Evolutionary conservation across 2,329 filamentous ascomycete genomes (phyloP).

Genomic region (Eutypa lata): DNA sequence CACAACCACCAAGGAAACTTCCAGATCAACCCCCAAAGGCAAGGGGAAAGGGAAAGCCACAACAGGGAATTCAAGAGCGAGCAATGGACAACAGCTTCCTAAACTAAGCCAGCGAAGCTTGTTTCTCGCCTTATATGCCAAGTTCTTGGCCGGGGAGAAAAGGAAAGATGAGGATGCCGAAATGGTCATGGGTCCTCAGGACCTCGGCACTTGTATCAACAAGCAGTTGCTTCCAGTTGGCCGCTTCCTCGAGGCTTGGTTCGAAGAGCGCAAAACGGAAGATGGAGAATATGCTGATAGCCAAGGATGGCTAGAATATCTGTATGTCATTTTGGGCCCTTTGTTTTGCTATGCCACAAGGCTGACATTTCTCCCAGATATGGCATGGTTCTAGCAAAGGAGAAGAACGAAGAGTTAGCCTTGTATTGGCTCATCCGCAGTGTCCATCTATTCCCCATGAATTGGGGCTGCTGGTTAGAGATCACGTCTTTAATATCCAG

Average conservation of each 20-base stretch:
- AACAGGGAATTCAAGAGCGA: slow-evolving; percentile 17
- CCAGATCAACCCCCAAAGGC: slow-evolving; percentile 34
- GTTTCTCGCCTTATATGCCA: slow-evolving; percentile 89
- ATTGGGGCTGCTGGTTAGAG: slow-evolving; percentile 97
- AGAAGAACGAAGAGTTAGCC: slow-evolving; percentile 84
- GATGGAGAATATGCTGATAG: slow-evolving; percentile 59
- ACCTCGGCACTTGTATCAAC: slow-evolving; percentile 80
- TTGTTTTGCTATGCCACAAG: neutral
- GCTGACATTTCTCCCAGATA: slow-evolving; percentile 50
- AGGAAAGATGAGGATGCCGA: slow-evolving; percentile 94
- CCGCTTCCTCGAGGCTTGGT: slow-evolving; percentile 76
- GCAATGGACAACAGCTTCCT: slow-evolving; percentile 37
- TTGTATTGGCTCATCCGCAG: slow-evolving; percentile 85
- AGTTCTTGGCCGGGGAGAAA: slow-evolving; percentile 91
- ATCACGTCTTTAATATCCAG: slow-evolving; percentile 76
- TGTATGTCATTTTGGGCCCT: slow-evolving; percentile 44
- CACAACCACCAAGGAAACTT: slow-evolving; percentile 46
- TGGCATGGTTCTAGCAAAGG: slow-evolving; percentile 83
- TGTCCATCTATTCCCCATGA: slow-evolving; percentile 86
- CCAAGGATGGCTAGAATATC: slow-evolving; percentile 91
- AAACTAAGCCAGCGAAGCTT: slow-evolving; percentile 83
- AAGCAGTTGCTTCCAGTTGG: slow-evolving; percentile 78
- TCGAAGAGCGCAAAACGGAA: slow-evolving; percentile 60
- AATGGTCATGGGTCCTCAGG: slow-evolving; percentile 92
- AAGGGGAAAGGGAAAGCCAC: slow-evolving; percentile 64